Base-by-base conservation (phyloP, 2,329 filamentous ascomycete genomes). In the Phialophora expanda region DNA sequence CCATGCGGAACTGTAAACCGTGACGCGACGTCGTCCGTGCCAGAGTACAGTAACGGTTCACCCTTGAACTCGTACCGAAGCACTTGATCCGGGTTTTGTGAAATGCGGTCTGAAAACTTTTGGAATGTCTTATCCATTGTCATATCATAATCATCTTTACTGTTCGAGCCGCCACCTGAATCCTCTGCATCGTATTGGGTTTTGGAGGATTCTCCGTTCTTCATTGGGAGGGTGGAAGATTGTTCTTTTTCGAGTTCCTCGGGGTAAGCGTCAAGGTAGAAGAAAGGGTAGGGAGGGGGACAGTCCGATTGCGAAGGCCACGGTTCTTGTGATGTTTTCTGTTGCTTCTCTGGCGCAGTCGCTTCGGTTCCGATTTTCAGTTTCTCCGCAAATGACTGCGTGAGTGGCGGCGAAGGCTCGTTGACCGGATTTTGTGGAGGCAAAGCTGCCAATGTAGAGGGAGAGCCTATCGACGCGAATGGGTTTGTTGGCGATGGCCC, bases 231-330 rank as follows among this genome's bases (percentile, higher is more conserved):
- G 12, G 11, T 12, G 22, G 59, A 30, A 9, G 30, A n/a, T 4
- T 54, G 38, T 38, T 65, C 68, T 9, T 78, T 78, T 71, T 87
- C 91, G 28, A 98, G 85, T 3, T 90, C 91, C 78, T 99, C 95
- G 79, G 92, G 96, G 74, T 97, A 94, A 59, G 94, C 94, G 72
- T 98, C 95, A 53, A 94, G 87, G 80, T 92, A 91, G 75, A 90
- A 90, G 32, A 85, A 80, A 0, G 92, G 90, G 78, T 93, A 98
- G 0, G 92, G 82, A 1, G 82, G 67, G 0, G 92, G 90, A 71
- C 91, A 89, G 0, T 84, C 79, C 1, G 86, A 82, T 46, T 83
- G 79, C 12, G 84, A 75, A 0, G 94, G 94, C 93, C 93, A 98
- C 8, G 92, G 89, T 71, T 92, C 86, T 0, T 85, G 59, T 6